Evolutionary conservation across 495 filamentous ascomycete genomes (phyloP).

Genomic region (Aspergillus ellipticus): DNA sequence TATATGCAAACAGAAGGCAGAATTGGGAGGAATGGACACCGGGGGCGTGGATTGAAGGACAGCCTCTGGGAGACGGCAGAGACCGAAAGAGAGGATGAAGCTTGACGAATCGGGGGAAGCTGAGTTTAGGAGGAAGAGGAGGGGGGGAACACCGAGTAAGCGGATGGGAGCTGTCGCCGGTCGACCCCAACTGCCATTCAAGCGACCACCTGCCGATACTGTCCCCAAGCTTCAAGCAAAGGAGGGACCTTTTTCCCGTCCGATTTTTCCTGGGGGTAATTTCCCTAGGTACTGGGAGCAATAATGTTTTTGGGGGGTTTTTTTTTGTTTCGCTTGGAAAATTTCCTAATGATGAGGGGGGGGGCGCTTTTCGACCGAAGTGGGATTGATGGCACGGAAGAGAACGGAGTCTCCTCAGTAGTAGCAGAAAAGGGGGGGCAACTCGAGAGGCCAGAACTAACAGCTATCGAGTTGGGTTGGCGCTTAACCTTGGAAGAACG

Average conservation of each 20-base stretch:
- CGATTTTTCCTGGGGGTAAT: conserved; percentile 2
- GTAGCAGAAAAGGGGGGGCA: conserved; percentile 4
- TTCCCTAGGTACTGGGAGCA: neutral
- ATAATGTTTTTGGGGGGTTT: neutral
- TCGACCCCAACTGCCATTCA: conserved; percentile 24
- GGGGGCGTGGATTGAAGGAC: neutral
- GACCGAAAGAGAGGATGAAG: conserved; percentile 29
- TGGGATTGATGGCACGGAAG: conserved; percentile 2
- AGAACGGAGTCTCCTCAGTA: conserved; percentile 3
- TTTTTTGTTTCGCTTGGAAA: neutral
- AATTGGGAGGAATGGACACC: conserved; percentile 1
- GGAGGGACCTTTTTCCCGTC: conserved; percentile 1
- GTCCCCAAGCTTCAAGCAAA: conserved; percentile 12
- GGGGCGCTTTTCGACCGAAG: neutral
- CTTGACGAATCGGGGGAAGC: conserved; percentile 17
- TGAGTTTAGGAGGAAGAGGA: conserved; percentile 15
- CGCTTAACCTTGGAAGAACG: neutral
- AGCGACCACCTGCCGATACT: conserved; percentile 12
- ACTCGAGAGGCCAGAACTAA: neutral
- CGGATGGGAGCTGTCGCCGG: conserved; percentile 29
- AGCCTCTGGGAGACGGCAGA: conserved; percentile 6
- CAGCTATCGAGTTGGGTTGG: neutral
- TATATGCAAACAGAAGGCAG: conserved; percentile 7
- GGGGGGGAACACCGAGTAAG: conserved; percentile 38
- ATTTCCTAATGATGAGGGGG: neutral